phyloP scores from a whole-genome alignment of 805 yeast species.

The Kuraishia ogatae region DNA sequence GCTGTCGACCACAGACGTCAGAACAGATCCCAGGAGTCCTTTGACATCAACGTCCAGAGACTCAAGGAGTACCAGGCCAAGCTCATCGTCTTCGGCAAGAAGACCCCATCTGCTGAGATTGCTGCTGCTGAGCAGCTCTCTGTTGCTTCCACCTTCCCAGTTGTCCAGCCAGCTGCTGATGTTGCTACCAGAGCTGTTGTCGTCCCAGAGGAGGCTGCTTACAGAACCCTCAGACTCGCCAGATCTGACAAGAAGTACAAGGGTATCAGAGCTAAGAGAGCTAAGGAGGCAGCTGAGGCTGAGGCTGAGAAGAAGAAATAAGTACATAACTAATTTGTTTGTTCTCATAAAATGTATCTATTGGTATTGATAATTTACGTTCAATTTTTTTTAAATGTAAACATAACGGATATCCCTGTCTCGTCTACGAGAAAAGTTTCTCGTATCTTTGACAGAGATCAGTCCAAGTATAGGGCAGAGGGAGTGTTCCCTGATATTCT shows the following conservation, averaged over 20 bases:
- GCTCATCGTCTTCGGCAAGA: slow-evolving; percentile 92
- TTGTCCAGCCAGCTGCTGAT: slow-evolving; percentile 69
- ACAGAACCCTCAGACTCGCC: slow-evolving; percentile 91
- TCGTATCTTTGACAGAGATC: too few relatives aligned
- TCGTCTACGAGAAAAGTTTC: too few relatives aligned
- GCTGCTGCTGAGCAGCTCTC: slow-evolving; percentile 61
- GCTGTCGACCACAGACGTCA: slow-evolving; percentile 99
- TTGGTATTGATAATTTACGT: slow-evolving; percentile 1
- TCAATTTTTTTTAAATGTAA: background rate
- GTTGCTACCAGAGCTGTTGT: slow-evolving; percentile 85
- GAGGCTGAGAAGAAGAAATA: slow-evolving; percentile 99
- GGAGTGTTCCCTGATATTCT: too few relatives aligned
- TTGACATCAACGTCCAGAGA: slow-evolving; percentile 92
- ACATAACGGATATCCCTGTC: too few relatives aligned
- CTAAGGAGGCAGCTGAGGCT: slow-evolving; percentile 95
- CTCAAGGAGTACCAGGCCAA: slow-evolving; percentile 93
- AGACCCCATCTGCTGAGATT: slow-evolving; percentile 63
- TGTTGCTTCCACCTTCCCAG: slow-evolving; percentile 81
- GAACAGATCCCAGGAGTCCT: slow-evolving; percentile 94
- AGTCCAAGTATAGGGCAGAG: too few relatives aligned
- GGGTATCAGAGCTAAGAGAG: slow-evolving; percentile 98
- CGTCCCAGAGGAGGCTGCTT: slow-evolving; percentile 64
- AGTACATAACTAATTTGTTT: slow-evolving; percentile 15
- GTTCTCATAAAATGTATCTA: background rate
- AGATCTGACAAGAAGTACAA: slow-evolving; percentile 88